Conservation (phyloP, 257 asterid genomes). For the Coffea canephora region DNA sequence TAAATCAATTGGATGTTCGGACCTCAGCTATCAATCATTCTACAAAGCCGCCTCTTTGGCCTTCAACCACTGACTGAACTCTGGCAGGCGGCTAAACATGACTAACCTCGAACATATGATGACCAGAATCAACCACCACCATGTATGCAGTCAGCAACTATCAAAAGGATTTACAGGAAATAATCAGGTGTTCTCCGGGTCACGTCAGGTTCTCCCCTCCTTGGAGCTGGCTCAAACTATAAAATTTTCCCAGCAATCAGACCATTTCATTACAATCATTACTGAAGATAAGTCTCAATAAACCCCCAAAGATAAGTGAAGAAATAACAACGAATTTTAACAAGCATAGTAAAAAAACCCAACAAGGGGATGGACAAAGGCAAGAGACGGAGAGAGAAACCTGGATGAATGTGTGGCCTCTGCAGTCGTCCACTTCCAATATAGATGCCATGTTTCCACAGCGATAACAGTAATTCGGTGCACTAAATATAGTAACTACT, state of each 20-base stretch:
- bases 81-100: constrained; percentile 26
- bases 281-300: too few relatives aligned
- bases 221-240: constrained; percentile 98
- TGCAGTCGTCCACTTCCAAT: constrained; percentile 91
- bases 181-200: constrained; percentile 95
- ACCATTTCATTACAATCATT: neutral
- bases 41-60: constrained; percentile 32
- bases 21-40: constrained; percentile 29
- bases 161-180: constrained; percentile 62
- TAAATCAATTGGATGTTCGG: constrained; percentile 20
- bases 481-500: constrained; percentile 91
- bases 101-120: constrained; percentile 14
- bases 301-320: neutral
- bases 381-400: constrained; percentile 29
- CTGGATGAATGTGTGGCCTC: constrained; percentile 88
- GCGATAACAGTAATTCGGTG: constrained; percentile 94
- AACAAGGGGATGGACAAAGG: too few relatives aligned
- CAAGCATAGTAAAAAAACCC: neutral
- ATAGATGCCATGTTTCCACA: constrained; percentile 98
- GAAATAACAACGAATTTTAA: neutral
- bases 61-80: constrained; percentile 24
- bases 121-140: constrained; percentile 20
- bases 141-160: constrained; percentile 17
- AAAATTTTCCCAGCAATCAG: neutral
- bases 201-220: constrained; percentile 97